Evolutionary conservation across 129 eudicot species (phyloP), one percentile per base, ranked within the genome.

Genomic region (Artemisia argyi): DNA sequence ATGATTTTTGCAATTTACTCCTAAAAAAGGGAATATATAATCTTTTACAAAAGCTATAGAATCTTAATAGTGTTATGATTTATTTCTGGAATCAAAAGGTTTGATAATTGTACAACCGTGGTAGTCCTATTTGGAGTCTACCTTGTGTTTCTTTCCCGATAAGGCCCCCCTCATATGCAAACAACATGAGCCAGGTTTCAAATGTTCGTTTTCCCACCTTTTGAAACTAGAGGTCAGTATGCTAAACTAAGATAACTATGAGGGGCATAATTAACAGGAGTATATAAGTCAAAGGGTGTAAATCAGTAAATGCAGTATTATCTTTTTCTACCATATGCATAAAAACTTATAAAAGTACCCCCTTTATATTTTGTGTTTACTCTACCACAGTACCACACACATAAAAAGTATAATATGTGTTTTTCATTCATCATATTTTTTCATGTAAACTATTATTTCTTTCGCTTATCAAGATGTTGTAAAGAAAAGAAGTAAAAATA

Each of bases 131-230:
- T 60, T 76, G 81, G 64, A 69, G 69, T 77, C 76, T 50, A 61
- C 58, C 64, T 20, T 61, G 76, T 62, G 64, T 77, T 76, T 61
- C 65, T 77, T 77, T 77, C 81, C 75, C 80, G 69, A 67, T 58
- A 76, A 30, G 61, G 71, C 4, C 50, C 42, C 65, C 75, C 46
- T 20, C 68, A 60, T 59, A 57, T 71, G 80, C 75, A 76, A 55
- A 76, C 80, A 66, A 68, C 60, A 76, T 58, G 80, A 76, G 68
- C 39, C 39, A 53, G 59, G 22, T 22, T 39, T 39, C 46, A 39
- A 39, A 39, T 39, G 46, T 39, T 39, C 11, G 9, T 39, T 48
- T 65, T 54, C 32, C 50, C 74, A 2, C 30, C 55, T 44, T 47
- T 60, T 67, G 51, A 57, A 66, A 57, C 74, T 66, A 57, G 62